Evolutionary conservation across 495 filamentous ascomycete species (phyloP).

Genomic region (Amniculicola lignicola): DNA sequence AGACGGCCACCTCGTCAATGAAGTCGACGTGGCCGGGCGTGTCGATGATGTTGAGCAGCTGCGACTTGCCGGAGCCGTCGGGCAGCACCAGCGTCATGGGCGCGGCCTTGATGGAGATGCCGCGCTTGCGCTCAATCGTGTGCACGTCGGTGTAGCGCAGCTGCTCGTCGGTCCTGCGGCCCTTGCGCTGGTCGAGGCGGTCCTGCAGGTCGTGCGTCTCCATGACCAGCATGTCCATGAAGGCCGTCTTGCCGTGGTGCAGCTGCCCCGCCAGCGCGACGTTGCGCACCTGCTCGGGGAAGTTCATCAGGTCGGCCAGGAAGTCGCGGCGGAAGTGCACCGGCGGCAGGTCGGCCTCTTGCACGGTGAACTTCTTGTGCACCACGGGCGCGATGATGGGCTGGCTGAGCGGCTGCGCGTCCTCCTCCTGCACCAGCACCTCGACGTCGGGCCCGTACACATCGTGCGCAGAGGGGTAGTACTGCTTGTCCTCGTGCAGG

Average conservation of each 20-base stretch:
- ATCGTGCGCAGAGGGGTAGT: slow-evolving; percentile 94
- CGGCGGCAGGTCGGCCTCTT: slow-evolving; percentile 85
- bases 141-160: slow-evolving; percentile 92
- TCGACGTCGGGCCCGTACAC: slow-evolving; percentile 93
- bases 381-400: slow-evolving; percentile 92
- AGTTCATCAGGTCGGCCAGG: slow-evolving; percentile 95
- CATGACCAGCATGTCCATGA: slow-evolving; percentile 96
- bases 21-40: slow-evolving; percentile 98
- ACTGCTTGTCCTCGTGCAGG: slow-evolving; percentile 98
- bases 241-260: slow-evolving; percentile 95
- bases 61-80: slow-evolving; percentile 87
- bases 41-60: slow-evolving; percentile 90
- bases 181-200: slow-evolving; percentile 70
- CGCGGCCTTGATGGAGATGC: slow-evolving; percentile 87
- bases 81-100: slow-evolving; percentile 93
- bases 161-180: slow-evolving; percentile 82
- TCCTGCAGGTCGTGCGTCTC: slow-evolving; percentile 87
- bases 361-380: slow-evolving; percentile 90
- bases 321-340: slow-evolving; percentile 85
- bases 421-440: slow-evolving; percentile 94
- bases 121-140: slow-evolving; percentile 80
- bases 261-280: slow-evolving; percentile 87
- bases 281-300: slow-evolving; percentile 89
- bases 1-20: slow-evolving; percentile 90
- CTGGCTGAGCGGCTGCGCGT: slow-evolving; percentile 85